Conservation (phyloP, 1,284 basidiomycete species). For the Irpex sp. region DNA sequence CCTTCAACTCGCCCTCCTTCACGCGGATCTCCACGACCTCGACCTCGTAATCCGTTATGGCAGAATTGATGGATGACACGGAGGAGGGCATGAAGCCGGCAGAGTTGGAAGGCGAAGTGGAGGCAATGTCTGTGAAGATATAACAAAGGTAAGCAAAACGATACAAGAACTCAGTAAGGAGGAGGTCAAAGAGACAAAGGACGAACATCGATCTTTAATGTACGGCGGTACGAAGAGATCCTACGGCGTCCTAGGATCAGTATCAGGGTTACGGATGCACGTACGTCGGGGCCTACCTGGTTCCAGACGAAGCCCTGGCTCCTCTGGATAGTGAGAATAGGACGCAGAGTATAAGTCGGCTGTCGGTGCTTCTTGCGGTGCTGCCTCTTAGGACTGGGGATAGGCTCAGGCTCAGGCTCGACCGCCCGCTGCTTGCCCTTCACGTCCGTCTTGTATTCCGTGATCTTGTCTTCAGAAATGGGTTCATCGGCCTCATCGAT, state of each 20-base stretch:
- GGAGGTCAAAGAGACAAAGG: slow-evolving; percentile 14
- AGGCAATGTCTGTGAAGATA: slow-evolving; percentile 60
- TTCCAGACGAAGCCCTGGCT: slow-evolving; percentile 89
- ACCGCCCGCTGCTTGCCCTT: slow-evolving; percentile 79
- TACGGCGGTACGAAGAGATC: slow-evolving; percentile 82
- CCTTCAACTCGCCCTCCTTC: slow-evolving; percentile 67
- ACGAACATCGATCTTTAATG: slow-evolving; percentile 83
- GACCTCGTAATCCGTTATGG: slow-evolving; percentile 67
- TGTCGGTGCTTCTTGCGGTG: slow-evolving; percentile 54
- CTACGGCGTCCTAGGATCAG: slow-evolving; percentile 31
- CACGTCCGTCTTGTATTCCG: slow-evolving; percentile 50
- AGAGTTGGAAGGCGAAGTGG: slow-evolving; percentile 72
- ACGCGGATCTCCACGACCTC: slow-evolving; percentile 84
- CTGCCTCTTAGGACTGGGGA: slow-evolving; percentile 39
- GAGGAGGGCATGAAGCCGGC: slow-evolving; percentile 64
- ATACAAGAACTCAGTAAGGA: slow-evolving; percentile 10
- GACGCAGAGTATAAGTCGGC: slow-evolving; percentile 59
- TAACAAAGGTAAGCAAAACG: slow-evolving; percentile 6
- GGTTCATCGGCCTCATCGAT: slow-evolving; percentile 41
- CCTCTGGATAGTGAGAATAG: slow-evolving; percentile 78
- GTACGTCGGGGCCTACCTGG: slow-evolving; percentile 47
- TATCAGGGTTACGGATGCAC: background rate
- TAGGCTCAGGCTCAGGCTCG: slow-evolving; percentile 46
- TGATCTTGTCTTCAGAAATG: slow-evolving; percentile 33
- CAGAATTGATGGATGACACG: slow-evolving; percentile 61